Percentiles rank a stretch among this genome's conserved stretches.
Conservation (phyloP, 768 basidiomycete genomes). For the Tulasnella sp. region DNA sequence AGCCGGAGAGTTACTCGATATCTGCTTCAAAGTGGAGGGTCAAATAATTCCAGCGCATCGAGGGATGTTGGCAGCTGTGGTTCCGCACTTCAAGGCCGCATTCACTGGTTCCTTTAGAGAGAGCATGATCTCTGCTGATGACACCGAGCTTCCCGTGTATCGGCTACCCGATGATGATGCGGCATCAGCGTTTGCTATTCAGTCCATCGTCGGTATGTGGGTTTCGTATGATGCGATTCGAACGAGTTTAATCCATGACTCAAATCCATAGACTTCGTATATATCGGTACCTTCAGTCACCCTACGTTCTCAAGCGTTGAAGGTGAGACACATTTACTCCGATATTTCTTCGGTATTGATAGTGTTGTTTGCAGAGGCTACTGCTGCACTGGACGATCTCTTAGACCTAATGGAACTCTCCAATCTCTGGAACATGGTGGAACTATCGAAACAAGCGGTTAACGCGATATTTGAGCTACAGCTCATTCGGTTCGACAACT, state of each 20-base stretch:
- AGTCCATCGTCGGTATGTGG: neutral
- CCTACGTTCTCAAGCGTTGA: neutral
- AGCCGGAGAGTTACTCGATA: neutral
- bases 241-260: too few relatives aligned
- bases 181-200: neutral
- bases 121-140: neutral
- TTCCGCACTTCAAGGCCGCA: neutral
- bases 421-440: constrained; percentile 4
- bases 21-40: neutral
- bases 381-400: neutral
- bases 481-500: neutral
- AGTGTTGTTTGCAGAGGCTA: neutral
- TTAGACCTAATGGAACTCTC: neutral
- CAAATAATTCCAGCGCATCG: constrained; percentile 7
- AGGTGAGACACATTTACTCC: neutral
- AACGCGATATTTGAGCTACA: neutral
- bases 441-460: neutral
- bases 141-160: neutral
- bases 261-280: neutral
- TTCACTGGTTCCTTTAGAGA: neutral
- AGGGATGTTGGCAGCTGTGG: constrained; percentile 2
- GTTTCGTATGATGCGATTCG: too few relatives aligned
- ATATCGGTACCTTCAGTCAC: neutral
- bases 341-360: neutral
- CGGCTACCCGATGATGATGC: neutral